Percentiles rank a stretch among this genome's conserved stretches.
These are phyloP conservation scores for Capillidium rhysosporum DNA, from an alignment of 371 early-diverging fungal species.

Conservation along the genomic window DNA sequence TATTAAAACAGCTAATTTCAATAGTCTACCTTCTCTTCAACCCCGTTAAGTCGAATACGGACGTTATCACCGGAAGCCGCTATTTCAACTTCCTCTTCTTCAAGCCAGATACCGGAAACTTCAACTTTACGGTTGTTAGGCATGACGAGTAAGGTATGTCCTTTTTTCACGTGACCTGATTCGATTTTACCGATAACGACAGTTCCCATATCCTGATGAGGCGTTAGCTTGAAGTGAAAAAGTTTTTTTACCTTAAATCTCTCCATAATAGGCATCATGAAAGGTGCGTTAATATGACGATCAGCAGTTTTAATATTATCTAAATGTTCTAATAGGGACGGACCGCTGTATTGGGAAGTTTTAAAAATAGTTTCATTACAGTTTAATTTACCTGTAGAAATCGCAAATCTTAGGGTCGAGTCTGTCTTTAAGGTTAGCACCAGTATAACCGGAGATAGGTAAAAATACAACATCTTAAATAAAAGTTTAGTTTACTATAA, in stretches of 20 bases:
- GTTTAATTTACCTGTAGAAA: constrained; percentile 36
- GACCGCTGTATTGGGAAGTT: constrained; percentile 35
- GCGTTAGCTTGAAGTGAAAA: constrained; percentile 3
- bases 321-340: constrained; percentile 74
- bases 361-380: not conserved
- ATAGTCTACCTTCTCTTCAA: constrained; percentile 75
- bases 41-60: constrained; percentile 65
- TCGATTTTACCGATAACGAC: constrained; percentile 90
- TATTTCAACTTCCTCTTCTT: constrained; percentile 58
- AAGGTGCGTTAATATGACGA: constrained; percentile 64
- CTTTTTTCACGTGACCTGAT: constrained; percentile 74
- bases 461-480: constrained; percentile 53
- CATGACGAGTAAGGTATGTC: constrained; percentile 67
- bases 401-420: constrained; percentile 30
- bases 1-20: not conserved
- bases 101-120: constrained; percentile 56
- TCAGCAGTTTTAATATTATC: constrained; percentile 62
- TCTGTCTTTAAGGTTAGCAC: constrained; percentile 86
- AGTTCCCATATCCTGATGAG: constrained; percentile 78
- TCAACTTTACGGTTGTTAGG: constrained; percentile 71
- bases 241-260: constrained; percentile 53
- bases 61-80: constrained; percentile 87
- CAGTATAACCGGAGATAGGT: constrained; percentile 91
- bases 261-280: constrained; percentile 86
- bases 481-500: not conserved